Percentiles rank a stretch among this genome's conserved stretches.
Evolutionary conservation across 2,329 filamentous ascomycete genomes (phyloP).

Genomic region (Arthroderma sp.): DNA sequence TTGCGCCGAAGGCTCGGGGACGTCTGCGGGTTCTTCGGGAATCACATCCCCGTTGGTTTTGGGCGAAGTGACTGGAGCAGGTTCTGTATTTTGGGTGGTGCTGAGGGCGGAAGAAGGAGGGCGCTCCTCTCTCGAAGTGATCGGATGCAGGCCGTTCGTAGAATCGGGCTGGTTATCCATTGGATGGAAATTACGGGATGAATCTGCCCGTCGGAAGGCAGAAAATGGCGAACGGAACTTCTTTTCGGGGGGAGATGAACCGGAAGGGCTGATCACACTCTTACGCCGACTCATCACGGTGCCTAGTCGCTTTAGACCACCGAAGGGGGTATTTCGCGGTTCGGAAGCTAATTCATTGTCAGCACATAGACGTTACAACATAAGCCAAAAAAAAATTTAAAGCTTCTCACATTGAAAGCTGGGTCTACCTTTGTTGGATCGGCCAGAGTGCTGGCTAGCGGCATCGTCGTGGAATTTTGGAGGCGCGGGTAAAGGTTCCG

Average conservation of each 20-base stretch:
- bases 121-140: conserved; percentile 9
- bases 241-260: conserved; percentile 20
- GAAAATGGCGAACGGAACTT: conserved; percentile 31
- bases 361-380: conserved; percentile 4
- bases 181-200: conserved; percentile 16
- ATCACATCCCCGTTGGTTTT: not conserved
- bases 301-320: conserved; percentile 33
- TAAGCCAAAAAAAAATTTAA: not conserved
- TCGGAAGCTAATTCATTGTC: conserved; percentile 21
- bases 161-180: conserved; percentile 14
- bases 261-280: conserved; percentile 26
- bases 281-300: conserved; percentile 36
- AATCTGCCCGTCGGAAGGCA: conserved; percentile 10
- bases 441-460: conserved; percentile 41
- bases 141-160: conserved; percentile 14
- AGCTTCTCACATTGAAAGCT: conserved; percentile 21
- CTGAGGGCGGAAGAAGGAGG: conserved; percentile 4
- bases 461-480: conserved; percentile 38
- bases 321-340: conserved; percentile 29
- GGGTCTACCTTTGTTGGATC: conserved; percentile 28
- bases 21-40: not conserved
- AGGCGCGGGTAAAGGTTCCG: conserved; percentile 25
- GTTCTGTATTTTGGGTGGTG: not conserved
- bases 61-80: not conserved
- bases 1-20: too few species aligned